Base-by-base conservation (phyloP, 139 green algal genomes). In the Pleodorina starrii region DNA sequence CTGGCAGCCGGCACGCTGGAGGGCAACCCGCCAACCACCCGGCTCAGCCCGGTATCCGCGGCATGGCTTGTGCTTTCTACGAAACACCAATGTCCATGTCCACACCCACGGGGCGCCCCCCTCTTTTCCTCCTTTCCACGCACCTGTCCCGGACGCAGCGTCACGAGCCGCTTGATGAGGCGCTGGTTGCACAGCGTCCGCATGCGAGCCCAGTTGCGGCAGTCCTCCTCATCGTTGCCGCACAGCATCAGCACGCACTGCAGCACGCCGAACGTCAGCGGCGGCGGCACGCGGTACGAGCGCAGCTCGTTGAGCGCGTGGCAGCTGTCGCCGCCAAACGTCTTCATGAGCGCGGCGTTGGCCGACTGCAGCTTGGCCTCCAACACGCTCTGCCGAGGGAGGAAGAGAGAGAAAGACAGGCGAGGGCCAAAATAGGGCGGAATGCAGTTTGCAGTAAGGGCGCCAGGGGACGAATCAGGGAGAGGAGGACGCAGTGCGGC, bases 131-230 rank as follows among this genome's bases (percentile, higher is more conserved):
- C 48, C 12, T 57, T 57, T 57, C 11, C 48, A 57, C 44, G 4
- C 80, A 87, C 80, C 66, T 88, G 82, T 44, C 44, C 83, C 5
- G 83, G 83, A 43, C 68, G n/a, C 66, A 88, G 46, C 68, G 83
- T 88, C 21, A 88, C 68, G 11, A 88, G 83, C 68, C 44, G 44
- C 83, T 88, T 88, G 66, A 88, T 88, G 32, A 88, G 83, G 19
- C 83, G 19, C 69, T 93, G 91, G 36, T 84, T 91, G 57, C 69
- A 83, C 12, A 93, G 38, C 59, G 77, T 86, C 2, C 84, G 77
- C 88, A 93, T 93, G 46, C 84, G 77, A 35, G 87, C 91, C 91
- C 91, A 93, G 78, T 90, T 92, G 42, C 77, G 68, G 43, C 54
- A 75, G 44, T 93, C 91, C 11, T 88, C 87, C 43, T 92, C 91